Conservation (phyloP, 257 asterid genomes). For the Rubia yunnanensis region DNA sequence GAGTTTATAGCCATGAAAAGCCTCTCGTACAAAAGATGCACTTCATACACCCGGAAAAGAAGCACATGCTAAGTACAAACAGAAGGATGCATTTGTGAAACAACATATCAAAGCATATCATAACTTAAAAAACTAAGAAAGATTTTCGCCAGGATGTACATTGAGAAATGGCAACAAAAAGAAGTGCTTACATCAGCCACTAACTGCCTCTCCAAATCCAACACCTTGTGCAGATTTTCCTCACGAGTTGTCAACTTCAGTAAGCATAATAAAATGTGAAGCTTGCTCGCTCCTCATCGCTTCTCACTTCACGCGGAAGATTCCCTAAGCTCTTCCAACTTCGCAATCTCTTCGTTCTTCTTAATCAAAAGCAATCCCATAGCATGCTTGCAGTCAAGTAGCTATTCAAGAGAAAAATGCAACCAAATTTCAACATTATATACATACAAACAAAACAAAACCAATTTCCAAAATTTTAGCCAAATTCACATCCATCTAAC, state of each 20-base stretch:
- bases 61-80: too few relatives aligned
- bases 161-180: background rate
- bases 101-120: constrained; percentile 8
- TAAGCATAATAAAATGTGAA: constrained; percentile 49
- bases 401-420: constrained; percentile 32
- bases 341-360: constrained; percentile 74
- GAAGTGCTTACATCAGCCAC: constrained; percentile 52
- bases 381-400: constrained; percentile 67
- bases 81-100: constrained; percentile 17
- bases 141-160: background rate
- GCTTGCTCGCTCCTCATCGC: constrained; percentile 69
- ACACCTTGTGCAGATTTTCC: constrained; percentile 53
- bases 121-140: background rate
- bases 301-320: constrained; percentile 58
- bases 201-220: constrained; percentile 56
- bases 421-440: background rate
- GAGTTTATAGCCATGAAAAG: background rate
- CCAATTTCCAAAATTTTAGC: background rate
- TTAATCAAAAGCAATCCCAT: constrained; percentile 88
- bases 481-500: constrained; percentile 23
- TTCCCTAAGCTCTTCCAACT: constrained; percentile 50
- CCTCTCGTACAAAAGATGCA: too few relatives aligned
- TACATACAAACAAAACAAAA: background rate
- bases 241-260: constrained; percentile 79
- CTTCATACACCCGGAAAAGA: too few relatives aligned